Percentiles rank a stretch among this genome's conserved stretches.
phyloP scores from a whole-genome alignment of 2,329 filamentous ascomycete species.

The Ophiostoma himal-ulmi region DNA sequence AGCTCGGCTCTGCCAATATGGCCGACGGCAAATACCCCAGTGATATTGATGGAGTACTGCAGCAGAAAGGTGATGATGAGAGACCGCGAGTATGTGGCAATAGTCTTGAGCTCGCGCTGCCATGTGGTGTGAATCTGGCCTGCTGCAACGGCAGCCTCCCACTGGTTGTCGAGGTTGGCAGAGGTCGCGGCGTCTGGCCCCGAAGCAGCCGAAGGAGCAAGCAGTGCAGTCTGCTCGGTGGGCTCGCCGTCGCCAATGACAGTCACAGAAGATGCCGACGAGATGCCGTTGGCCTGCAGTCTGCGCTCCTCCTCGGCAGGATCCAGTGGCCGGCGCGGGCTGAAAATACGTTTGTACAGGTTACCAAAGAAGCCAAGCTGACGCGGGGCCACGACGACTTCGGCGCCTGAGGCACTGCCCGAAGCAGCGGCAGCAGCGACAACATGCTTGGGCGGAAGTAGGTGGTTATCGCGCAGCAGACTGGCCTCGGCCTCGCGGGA shows the following conservation, averaged over 20 bases:
- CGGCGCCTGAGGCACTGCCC: neutral
- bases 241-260: constrained; percentile 42
- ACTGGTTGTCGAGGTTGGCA: constrained; percentile 57
- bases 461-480: constrained; percentile 59
- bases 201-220: constrained; percentile 22
- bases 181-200: constrained; percentile 29
- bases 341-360: constrained; percentile 44
- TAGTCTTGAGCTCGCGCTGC: constrained; percentile 80
- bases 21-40: constrained; percentile 72
- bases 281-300: constrained; percentile 52
- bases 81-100: constrained; percentile 64
- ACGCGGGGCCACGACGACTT: neutral
- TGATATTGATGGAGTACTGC: constrained; percentile 79
- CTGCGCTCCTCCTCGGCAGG: constrained; percentile 47
- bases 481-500: constrained; percentile 54
- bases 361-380: constrained; percentile 36
- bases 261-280: neutral
- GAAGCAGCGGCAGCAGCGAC: constrained; percentile 26
- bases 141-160: constrained; percentile 76
- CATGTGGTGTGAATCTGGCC: constrained; percentile 85
- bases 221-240: constrained; percentile 36
- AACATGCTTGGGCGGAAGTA: constrained; percentile 56
- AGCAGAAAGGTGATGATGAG: constrained; percentile 69
- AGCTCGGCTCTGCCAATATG: constrained; percentile 66
- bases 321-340: constrained; percentile 46